These are phyloP conservation scores for Zanthoxylum bungeanum DNA, from an alignment of 345 rosid species.

Conservation along the genomic window DNA sequence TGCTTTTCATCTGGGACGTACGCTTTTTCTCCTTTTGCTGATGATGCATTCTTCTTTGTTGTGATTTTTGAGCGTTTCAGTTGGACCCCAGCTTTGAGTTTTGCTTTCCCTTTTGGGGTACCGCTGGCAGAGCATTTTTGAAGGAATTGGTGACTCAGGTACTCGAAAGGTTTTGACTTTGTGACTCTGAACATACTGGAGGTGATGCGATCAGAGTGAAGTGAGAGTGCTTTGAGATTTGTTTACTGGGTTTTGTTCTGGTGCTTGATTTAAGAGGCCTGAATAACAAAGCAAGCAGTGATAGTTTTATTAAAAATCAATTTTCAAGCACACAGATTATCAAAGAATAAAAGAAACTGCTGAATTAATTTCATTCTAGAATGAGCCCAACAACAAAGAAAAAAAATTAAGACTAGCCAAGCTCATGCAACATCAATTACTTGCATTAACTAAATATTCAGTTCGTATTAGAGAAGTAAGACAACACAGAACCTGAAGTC, in stretches of 20 bases:
- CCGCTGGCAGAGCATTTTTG: conserved; percentile 60
- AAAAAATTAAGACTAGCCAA: no score
- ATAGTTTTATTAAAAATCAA: neutral
- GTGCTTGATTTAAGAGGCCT: neutral
- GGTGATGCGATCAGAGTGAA: neutral
- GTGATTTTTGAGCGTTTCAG: conserved; percentile 52
- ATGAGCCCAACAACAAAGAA: neutral
- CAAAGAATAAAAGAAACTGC: neutral
- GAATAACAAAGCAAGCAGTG: neutral
- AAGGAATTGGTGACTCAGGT: conserved; percentile 26
- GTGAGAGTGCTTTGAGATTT: neutral
- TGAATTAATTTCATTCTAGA: neutral
- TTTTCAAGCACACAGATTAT: neutral
- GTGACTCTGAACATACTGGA: conserved; percentile 34
- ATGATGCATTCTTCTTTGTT: conserved; percentile 46
- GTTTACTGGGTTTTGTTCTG: neutral
- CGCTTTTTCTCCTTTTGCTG: conserved; percentile 24
- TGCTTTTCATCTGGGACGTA: conserved; percentile 40
- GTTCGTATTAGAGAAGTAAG: neutral
- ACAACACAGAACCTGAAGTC: neutral
- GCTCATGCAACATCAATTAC: no score
- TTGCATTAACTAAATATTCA: no score
- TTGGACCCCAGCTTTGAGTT: conserved; percentile 41
- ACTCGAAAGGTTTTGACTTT: conserved; percentile 24
- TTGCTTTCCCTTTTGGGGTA: conserved; percentile 65